Base-by-base conservation (phyloP, 106 monocot species). In the Triglochin maritima region DNA sequence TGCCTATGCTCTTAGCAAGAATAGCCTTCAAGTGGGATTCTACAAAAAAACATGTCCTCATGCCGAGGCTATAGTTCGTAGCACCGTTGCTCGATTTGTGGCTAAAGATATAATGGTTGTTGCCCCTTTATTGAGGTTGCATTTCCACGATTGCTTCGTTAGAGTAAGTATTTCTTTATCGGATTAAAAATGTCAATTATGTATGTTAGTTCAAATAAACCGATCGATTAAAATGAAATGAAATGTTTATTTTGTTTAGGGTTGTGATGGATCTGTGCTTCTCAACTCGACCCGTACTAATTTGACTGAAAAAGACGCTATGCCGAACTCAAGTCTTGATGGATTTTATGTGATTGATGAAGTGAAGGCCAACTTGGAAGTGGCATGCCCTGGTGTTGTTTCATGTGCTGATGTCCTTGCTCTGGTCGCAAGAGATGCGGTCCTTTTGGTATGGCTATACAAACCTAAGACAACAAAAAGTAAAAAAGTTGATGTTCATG, bases 101-200 rank as follows among this genome's bases (percentile, higher is more conserved):
- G 62, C 63, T 7, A 42, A 63, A 42, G 72, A 62, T 6, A 5
- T 44, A 2, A 52, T 17, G 45, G 46, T 72, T 12, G 62, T 63
- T 6, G 85, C 79, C 2, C 81, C 85, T 2, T 50, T 85, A 48
- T 63, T 85, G 5, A 78, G 85, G 9, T 54, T 85, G 12, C 78
- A 75, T 69, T 85, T 85, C 78, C 85, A 85, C 44, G 85, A 85
- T 56, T 85, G 85, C 71, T 85, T 85, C 64, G 81, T 85, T 29
- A 75, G 76, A 15, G 82, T 78, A 58, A 69, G 4, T 46, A 50
- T 50, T 5, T 8, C n/a, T n/a, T n/a, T n/a, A n/a, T n/a, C n/a
- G n/a, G n/a, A n/a, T 12, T 57, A 4, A 12, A 57, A 10, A 3
- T 57, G 3, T 12, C 14, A 10, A 7, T 12, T 57, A 57, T 10